Base-by-base conservation (phyloP, 225 moss, liverwort and hornwort genomes). In the Marchantia polymorpha region DNA sequence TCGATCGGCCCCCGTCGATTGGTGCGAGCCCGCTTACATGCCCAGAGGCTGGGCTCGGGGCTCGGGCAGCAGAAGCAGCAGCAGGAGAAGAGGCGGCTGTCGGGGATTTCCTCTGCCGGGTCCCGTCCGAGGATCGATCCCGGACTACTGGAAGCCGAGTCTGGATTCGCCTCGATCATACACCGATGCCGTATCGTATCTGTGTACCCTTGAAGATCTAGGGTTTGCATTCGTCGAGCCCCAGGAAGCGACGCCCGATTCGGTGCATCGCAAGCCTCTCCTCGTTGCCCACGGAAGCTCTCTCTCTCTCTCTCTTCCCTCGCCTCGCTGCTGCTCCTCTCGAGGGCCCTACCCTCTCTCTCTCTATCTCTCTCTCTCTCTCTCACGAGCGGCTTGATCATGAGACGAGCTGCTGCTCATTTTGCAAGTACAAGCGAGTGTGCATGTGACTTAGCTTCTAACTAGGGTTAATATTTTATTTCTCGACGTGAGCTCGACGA, bases 111-210 rank as follows among this genome's bases (percentile, higher is more conserved):
- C 8, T n/a, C 22, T 23, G 0, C 22, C 6, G 6, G 61, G 10
- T 61, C 61, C 22, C 6, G 23, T 19, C n/a, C 10, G 3, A 2
- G 39, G 39, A 39, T 39, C 39, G 39, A 39, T 39, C 39, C 39
- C 39, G 39, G 39, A 39, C 39, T 2, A 39, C 2, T 39, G 39
- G 5, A 23, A 23, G 23, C n/a, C n/a, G 9, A 17, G 22, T 22
- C 61, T 61, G 61, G 61, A 61, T 23, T 61, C 22, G n/a, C 61
- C 8, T 22, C n/a, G 61, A 23, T 23, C 8, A 22, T 22, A 7
- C n/a, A 22, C 61, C n/a, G n/a, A 61, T 61, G 61, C n/a, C 61
- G 61, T 61, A 61, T 61, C 61, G 61, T 61, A 61, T 61, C 61
- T 61, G 16, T 61, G 61, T 61, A 23, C 61, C 61, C 61, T 61